Evolutionary conservation across 2,329 filamentous ascomycete genomes (phyloP).

Genomic region (Alternaria alternata): DNA sequence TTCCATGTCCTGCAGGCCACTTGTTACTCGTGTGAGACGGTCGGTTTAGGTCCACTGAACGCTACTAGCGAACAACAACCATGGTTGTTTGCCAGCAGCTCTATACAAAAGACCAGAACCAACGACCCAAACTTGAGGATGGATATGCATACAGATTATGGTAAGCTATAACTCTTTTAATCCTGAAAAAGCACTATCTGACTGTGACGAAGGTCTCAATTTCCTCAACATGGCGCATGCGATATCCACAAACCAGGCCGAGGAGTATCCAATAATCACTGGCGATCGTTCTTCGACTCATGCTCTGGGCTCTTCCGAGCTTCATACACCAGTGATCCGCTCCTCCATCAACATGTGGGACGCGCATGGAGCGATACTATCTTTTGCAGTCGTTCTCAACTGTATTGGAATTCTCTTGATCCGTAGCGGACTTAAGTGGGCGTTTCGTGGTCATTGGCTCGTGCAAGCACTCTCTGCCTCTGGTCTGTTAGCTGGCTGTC

Average conservation of each 20-base stretch:
- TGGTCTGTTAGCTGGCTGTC: background rate
- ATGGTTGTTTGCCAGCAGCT: background rate
- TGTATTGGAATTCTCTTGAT: background rate
- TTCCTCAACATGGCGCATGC: background rate
- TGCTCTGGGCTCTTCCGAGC: background rate
- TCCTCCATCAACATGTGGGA: background rate
- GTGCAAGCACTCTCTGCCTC: background rate
- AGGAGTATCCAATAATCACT: background rate
- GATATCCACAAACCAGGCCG: background rate
- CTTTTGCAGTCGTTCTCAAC: background rate
- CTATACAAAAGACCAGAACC: background rate
- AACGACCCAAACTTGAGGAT: background rate
- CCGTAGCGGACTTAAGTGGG: background rate
- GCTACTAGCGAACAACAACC: background rate
- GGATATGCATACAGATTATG: background rate
- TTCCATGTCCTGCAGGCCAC: slow-evolving; percentile 8
- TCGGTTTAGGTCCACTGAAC: slow-evolving; percentile 11
- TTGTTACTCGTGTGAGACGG: slow-evolving; percentile 9
- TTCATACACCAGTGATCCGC: background rate
- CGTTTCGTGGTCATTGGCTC: background rate
- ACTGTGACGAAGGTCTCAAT: background rate
- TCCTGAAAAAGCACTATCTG: background rate
- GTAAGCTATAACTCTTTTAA: background rate
- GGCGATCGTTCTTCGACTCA: background rate
- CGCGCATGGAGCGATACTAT: background rate